Evolutionary conservation across 257 asterid species (phyloP), one percentile per base, ranked within the genome.

Genomic region (Salvia hispanica): DNA sequence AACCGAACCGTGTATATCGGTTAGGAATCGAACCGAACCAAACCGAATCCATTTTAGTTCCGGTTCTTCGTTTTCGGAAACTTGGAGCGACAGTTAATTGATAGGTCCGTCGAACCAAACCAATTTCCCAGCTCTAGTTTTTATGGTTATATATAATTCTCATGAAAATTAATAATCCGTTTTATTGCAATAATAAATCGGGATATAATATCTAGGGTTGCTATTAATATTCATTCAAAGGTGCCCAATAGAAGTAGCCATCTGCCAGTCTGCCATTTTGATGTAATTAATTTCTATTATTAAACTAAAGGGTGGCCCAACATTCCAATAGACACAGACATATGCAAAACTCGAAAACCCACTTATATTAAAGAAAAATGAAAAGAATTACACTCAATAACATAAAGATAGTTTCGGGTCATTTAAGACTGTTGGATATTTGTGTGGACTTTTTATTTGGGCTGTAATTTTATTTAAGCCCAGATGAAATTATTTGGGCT

Each of bases 271-370:
- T 69, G 82, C 76, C 67, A 51, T 25, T 56, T 48, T 45, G 72
- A 40, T 64, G 67, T 59, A 54, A 77, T 64, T 69, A 28, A 64
- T 45, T 69, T 53, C 42, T 36, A 33, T 48, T 66, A 74, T 44
- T 63, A 58, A 50, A 61, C 43, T 57, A 34, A 69, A 74, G 62
- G 71, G 63, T 77, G 73, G 74, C 40, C 78, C 77, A 61, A 73
- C 80, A 79, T 77, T 72, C 79, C 71, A 65, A 64, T 62, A 52
- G 75, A 57, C 78, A 66, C 58, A 62, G 67, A 50, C 44, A 55
- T 14, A 63, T 61, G 71, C 66, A 62, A 68, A 36, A 54, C 51
- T 9, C 62, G 2, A 36, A 68, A 56, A 66, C 4, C 21, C 33
- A 33, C 6, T 4, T 36, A 36, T 36, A 36, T 36, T 36, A 36